Evolutionary conservation across 2,329 filamentous ascomycete species (phyloP), one percentile per base, ranked within the genome.

Genomic region (Nemania diffusa): DNA sequence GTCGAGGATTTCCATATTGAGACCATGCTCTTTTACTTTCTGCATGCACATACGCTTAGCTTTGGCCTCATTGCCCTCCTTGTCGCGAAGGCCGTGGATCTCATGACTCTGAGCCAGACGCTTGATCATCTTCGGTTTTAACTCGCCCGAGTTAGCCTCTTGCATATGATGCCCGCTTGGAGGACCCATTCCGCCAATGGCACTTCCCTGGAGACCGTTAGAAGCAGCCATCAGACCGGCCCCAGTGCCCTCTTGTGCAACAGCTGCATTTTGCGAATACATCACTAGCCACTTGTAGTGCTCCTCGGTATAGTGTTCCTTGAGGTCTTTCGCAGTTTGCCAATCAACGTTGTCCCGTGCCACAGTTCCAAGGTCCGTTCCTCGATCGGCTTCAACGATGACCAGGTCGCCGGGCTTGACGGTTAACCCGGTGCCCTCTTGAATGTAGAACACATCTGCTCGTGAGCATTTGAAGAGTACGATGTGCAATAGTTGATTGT

Each of bases 251-350:
- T 90, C 89, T 63, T 89, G 85, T 24, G 84, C 86, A 24, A 84
- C 86, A 40, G 86, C 87, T 7, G 88, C 92, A 76, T 89, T 92
- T 78, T 94, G 91, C 1, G 94, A 97, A 79, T 97, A 99, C 92
- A 98, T 96, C 92, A 98, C 97, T 60, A 99, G 86, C 93, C 95
- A 98, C 76, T 94, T 94, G 82, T 97, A 97, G 78, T 99, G 96
- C 78, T 98, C 94, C 78, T 97, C 93, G 1, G 92, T 92, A 72
- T 95, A 97, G 73, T 96, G 91, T 73, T 97, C 93, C 79, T 97
- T 97, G 72, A 94, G 83, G 55, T 96, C 91, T 75, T 96, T 94
- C 8, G 96, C 96, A 58, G 91, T 88, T 72, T 94, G 91, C 86
- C 94, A 94, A 69, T 93, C 92, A 44, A 98, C 90, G 73, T 97